Percentiles rank a stretch among this genome's conserved stretches.
Evolutionary conservation across 768 basidiomycete genomes (phyloP).

Genomic region (Termitomyces sp.): DNA sequence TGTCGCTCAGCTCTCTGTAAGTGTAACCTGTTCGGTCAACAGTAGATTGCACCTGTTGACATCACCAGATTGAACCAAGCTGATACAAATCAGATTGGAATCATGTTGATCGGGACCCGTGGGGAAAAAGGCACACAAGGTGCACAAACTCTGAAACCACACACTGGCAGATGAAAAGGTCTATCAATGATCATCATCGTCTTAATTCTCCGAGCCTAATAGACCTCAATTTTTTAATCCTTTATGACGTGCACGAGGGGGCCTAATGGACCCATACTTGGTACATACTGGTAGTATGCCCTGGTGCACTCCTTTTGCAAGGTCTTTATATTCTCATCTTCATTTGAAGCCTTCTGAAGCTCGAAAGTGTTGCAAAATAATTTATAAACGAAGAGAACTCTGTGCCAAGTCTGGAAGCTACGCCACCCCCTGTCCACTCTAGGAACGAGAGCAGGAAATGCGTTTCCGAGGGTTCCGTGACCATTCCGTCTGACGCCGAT

Average conservation of each 20-base stretch:
- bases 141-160: too few relatives aligned
- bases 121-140: too few relatives aligned
- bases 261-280: too few relatives aligned
- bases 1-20: too few relatives aligned
- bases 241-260: too few relatives aligned
- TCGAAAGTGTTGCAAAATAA: neutral
- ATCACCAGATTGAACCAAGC: neutral
- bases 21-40: too few relatives aligned
- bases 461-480: neutral
- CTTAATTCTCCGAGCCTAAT: too few relatives aligned
- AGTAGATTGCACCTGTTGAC: neutral
- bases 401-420: neutral
- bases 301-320: neutral
- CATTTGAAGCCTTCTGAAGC: neutral
- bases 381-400: neutral
- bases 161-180: too few relatives aligned
- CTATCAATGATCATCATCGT: too few relatives aligned
- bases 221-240: too few relatives aligned
- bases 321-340: neutral
- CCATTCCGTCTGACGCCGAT: neutral
- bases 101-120: too few relatives aligned
- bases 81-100: neutral
- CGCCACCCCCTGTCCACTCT: neutral
- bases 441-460: neutral
- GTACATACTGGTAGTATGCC: too few relatives aligned